Evolutionary conservation across 257 asterid genomes (phyloP).

Genomic region (Ajuga chamaepitys): DNA sequence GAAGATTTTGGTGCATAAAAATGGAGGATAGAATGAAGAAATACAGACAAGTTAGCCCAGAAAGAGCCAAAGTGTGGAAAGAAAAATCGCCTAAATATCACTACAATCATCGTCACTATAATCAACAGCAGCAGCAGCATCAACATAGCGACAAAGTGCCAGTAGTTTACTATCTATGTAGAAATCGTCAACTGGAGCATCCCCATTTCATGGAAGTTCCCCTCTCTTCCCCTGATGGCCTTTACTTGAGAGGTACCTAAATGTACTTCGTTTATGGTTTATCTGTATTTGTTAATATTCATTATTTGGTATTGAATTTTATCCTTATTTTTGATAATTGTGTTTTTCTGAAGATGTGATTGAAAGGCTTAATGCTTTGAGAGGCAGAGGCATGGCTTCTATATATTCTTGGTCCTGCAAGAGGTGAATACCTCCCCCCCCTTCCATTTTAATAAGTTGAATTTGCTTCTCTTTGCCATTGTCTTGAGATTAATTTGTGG

Average conservation of each 20-base stretch:
- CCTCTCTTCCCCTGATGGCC: slow-evolving; percentile 75
- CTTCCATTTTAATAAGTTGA: not conserved
- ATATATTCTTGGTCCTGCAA: slow-evolving; percentile 98
- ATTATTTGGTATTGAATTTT: not conserved
- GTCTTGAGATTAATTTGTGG: slow-evolving; percentile 8
- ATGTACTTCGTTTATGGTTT: not conserved
- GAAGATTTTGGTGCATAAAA: not conserved
- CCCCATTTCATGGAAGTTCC: slow-evolving; percentile 98
- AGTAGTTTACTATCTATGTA: slow-evolving; percentile 74
- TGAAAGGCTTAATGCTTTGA: slow-evolving; percentile 67
- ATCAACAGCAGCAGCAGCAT: slow-evolving; percentile 23
- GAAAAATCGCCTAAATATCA: slow-evolving; percentile 83
- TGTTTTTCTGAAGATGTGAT: slow-evolving; percentile 63
- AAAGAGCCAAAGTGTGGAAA: slow-evolving; percentile 88
- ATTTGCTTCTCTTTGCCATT: not conserved
- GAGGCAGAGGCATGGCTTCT: slow-evolving; percentile 96
- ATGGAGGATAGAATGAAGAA: slow-evolving; percentile 68
- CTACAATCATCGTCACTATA: slow-evolving; percentile 28
- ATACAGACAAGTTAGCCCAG: slow-evolving; percentile 66
- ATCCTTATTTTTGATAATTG: not conserved
- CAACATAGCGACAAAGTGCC: slow-evolving; percentile 39
- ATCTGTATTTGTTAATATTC: not conserved
- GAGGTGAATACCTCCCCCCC: slow-evolving; percentile 45
- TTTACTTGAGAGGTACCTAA: slow-evolving; percentile 66
- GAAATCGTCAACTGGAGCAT: slow-evolving; percentile 88